Evolutionary conservation across 805 yeast species (phyloP).

Genomic region (Ogataea trehaloabstinens): DNA sequence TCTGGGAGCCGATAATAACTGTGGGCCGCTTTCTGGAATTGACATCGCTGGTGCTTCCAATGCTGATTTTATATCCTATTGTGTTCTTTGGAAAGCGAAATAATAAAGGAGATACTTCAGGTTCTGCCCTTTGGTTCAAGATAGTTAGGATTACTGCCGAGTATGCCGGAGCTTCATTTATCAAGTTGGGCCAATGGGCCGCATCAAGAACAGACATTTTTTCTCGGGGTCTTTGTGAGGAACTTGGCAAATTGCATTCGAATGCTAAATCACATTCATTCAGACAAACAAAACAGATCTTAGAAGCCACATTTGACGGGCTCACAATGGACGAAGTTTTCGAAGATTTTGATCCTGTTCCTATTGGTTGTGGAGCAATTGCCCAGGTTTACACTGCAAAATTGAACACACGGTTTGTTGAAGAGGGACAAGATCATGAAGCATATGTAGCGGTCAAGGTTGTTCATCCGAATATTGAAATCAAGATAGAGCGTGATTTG

Average conservation of each 20-base stretch:
- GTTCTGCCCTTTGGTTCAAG: conserved; percentile 70
- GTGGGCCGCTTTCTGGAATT: conserved; percentile 68
- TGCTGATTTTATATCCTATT: conserved; percentile 63
- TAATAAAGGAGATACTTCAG: conserved; percentile 46
- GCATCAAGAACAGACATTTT: conserved; percentile 95
- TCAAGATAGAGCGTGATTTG: conserved; percentile 74
- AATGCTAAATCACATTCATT: conserved; percentile 75
- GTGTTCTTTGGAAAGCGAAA: conserved; percentile 49
- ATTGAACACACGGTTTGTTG: conserved; percentile 43
- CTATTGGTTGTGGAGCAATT: conserved; percentile 97
- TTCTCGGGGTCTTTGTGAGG: conserved; percentile 73
- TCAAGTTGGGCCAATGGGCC: conserved; percentile 97
- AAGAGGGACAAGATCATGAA: conserved; percentile 33
- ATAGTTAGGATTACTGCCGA: conserved; percentile 68
- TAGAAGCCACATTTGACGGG: conserved; percentile 58
- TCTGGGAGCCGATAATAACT: conserved; percentile 70
- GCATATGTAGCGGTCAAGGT: conserved; percentile 86
- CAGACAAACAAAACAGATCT: conserved; percentile 52
- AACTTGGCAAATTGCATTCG: conserved; percentile 76
- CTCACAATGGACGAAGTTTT: conserved; percentile 66
- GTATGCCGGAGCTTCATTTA: conserved; percentile 87
- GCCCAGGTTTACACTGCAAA: conserved; percentile 90
- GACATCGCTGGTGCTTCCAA: conserved; percentile 65
- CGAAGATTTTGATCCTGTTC: conserved; percentile 69
- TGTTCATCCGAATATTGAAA: conserved; percentile 81